Evolutionary conservation across 805 yeast genomes (phyloP).

Genomic region (Cyberlindnera bimundalis): DNA sequence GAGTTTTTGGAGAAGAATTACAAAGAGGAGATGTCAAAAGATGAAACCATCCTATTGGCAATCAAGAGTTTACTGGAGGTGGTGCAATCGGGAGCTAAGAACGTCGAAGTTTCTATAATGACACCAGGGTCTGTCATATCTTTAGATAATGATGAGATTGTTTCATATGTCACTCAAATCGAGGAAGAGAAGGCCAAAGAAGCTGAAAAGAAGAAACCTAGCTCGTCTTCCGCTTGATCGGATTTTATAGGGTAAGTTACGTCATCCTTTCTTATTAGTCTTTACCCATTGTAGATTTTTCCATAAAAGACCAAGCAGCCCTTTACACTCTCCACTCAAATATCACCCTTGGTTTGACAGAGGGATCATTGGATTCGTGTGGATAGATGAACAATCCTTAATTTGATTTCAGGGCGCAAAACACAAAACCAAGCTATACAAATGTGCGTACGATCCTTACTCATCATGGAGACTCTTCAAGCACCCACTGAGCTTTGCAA

Average conservation of each 20-base stretch:
- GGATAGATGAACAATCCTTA: too few species aligned
- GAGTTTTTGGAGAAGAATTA: slow-evolving; percentile 93
- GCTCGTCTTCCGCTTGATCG: background rate
- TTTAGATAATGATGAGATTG: slow-evolving; percentile 16
- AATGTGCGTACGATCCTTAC: too few species aligned
- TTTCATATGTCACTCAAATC: slow-evolving; percentile 12
- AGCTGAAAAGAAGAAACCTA: slow-evolving; percentile 19
- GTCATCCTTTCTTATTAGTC: background rate
- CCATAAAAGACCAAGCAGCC: too few species aligned
- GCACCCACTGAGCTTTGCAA: too few species aligned
- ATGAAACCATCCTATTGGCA: slow-evolving; percentile 73
- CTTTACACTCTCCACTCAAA: too few species aligned
- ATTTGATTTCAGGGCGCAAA: too few species aligned
- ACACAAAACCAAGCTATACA: too few species aligned
- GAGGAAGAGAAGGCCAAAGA: slow-evolving; percentile 21
- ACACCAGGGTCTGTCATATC: slow-evolving; percentile 45
- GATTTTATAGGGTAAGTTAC: background rate
- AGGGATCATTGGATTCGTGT: too few species aligned
- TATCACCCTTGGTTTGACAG: too few species aligned
- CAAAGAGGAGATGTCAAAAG: slow-evolving; percentile 54
- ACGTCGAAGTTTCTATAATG: slow-evolving; percentile 89
- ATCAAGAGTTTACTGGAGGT: slow-evolving; percentile 89
- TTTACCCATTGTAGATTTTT: too few species aligned
- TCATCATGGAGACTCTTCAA: too few species aligned
- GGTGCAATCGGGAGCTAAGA: slow-evolving; percentile 96